phyloP scores from a whole-genome alignment of 768 basidiomycete species.

The Tulasnella sp. region DNA sequence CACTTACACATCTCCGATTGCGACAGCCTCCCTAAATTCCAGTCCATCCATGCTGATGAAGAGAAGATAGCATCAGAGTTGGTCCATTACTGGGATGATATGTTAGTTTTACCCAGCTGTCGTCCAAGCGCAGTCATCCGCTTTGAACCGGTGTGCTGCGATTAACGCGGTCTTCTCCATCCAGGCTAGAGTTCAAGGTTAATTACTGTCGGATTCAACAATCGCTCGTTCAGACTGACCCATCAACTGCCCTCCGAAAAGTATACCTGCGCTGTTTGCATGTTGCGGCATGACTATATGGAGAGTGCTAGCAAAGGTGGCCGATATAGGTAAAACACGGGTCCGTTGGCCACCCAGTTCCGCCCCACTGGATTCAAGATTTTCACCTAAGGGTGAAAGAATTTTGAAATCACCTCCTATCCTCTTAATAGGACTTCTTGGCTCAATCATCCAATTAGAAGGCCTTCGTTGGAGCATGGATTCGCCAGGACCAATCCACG shows the following conservation, averaged over 20 bases:
- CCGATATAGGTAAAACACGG: neutral
- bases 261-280: slow-evolving; percentile 13
- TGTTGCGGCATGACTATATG: slow-evolving; percentile 16
- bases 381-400: neutral
- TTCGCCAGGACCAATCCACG: slow-evolving; percentile 1
- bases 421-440: neutral
- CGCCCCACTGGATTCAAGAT: neutral
- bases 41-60: slow-evolving; percentile 14
- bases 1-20: slow-evolving; percentile 15
- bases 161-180: slow-evolving; percentile 14
- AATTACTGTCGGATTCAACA: neutral
- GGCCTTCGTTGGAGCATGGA: neutral
- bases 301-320: slow-evolving; percentile 7
- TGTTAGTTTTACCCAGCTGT: neutral
- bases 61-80: neutral
- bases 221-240: neutral
- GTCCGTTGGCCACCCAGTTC: neutral
- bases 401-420: neutral
- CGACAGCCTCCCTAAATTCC: slow-evolving; percentile 14
- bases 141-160: slow-evolving; percentile 2
- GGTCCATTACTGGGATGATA: neutral
- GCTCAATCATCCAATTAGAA: slow-evolving; percentile 5
- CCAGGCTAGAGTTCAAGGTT: slow-evolving; percentile 1
- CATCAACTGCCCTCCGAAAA: slow-evolving; percentile 16
- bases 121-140: slow-evolving; percentile 11